Evolutionary conservation across 1,284 basidiomycete species (phyloP).

Genomic region (Agaricales sp.): DNA sequence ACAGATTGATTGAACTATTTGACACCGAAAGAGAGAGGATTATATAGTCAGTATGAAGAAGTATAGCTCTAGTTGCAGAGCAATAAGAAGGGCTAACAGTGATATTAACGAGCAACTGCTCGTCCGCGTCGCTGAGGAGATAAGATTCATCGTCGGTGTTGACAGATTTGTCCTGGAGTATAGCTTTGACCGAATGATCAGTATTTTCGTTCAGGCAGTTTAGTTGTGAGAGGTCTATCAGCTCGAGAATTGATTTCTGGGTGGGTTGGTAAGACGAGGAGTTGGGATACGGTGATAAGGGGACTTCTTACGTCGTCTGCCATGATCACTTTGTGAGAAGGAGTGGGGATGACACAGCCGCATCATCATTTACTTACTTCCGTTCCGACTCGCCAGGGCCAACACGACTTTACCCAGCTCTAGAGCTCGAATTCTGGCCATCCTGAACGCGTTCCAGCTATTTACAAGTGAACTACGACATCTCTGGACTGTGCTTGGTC

Average conservation of each 20-base stretch:
- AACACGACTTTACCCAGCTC: no score
- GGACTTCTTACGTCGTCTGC: background rate
- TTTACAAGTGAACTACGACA: no score
- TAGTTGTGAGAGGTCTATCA: slow-evolving; percentile 49
- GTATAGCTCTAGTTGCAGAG: background rate
- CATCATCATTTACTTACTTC: background rate
- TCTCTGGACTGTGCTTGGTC: no score
- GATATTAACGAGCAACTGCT: slow-evolving; percentile 65
- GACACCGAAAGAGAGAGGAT: no score
- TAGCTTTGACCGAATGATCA: slow-evolving; percentile 49
- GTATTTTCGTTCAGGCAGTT: slow-evolving; percentile 71
- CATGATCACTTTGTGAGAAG: background rate
- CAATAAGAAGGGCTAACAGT: slow-evolving; percentile 40
- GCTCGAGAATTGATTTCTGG: slow-evolving; percentile 49
- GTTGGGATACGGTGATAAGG: background rate
- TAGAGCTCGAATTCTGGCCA: no score
- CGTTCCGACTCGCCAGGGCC: no score
- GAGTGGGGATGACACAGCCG: background rate
- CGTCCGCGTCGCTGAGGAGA: slow-evolving; percentile 74
- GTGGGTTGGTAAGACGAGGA: background rate
- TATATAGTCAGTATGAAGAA: background rate
- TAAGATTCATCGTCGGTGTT: slow-evolving; percentile 36
- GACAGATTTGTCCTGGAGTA: slow-evolving; percentile 38
- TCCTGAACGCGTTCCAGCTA: no score
- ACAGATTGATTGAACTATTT: slow-evolving; percentile 72